Percentiles rank a stretch among this genome's conserved stretches.
phyloP scores from a whole-genome alignment of 768 basidiomycete species.

The Termitomyces sp. region DNA sequence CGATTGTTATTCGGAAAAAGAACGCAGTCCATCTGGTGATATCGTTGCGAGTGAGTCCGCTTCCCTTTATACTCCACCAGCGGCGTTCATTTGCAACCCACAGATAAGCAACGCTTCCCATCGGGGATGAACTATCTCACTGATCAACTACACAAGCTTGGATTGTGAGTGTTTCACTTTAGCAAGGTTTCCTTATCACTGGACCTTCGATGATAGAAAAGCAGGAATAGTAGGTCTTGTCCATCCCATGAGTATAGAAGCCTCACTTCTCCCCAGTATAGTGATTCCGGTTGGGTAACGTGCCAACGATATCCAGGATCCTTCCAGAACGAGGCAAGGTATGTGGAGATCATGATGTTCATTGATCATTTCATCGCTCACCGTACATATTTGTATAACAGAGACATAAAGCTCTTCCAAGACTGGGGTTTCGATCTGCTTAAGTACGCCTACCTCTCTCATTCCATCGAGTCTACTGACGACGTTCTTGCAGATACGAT shows the following conservation, averaged over 20 bases:
- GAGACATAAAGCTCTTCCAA: slow-evolving; percentile 55
- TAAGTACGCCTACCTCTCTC: slow-evolving; percentile 39
- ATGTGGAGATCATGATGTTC: background rate
- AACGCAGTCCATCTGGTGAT: slow-evolving; percentile 46
- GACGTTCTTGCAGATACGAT: slow-evolving; percentile 38
- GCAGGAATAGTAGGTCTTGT: slow-evolving; percentile 37
- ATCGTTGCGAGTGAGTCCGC: slow-evolving; percentile 46
- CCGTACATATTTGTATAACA: slow-evolving; percentile 14
- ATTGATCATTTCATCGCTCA: background rate
- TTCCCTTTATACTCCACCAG: background rate
- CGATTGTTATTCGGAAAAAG: slow-evolving; percentile 62
- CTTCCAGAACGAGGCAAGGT: slow-evolving; percentile 47
- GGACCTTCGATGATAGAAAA: slow-evolving; percentile 25
- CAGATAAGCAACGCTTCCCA: slow-evolving; percentile 40
- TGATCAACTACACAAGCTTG: slow-evolving; percentile 51
- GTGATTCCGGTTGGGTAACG: slow-evolving; percentile 66
- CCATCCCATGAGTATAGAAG: background rate
- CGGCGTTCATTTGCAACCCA: background rate
- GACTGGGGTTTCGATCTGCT: slow-evolving; percentile 70
- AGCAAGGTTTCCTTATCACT: background rate
- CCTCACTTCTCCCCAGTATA: slow-evolving; percentile 33
- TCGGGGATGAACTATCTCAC: slow-evolving; percentile 57
- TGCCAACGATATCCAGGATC: slow-evolving; percentile 66
- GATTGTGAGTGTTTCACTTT: slow-evolving; percentile 38
- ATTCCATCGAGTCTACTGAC: background rate